Evolutionary conservation across 2,329 filamentous ascomycete genomes (phyloP).

Genomic region (Diaporthe aspalathi): DNA sequence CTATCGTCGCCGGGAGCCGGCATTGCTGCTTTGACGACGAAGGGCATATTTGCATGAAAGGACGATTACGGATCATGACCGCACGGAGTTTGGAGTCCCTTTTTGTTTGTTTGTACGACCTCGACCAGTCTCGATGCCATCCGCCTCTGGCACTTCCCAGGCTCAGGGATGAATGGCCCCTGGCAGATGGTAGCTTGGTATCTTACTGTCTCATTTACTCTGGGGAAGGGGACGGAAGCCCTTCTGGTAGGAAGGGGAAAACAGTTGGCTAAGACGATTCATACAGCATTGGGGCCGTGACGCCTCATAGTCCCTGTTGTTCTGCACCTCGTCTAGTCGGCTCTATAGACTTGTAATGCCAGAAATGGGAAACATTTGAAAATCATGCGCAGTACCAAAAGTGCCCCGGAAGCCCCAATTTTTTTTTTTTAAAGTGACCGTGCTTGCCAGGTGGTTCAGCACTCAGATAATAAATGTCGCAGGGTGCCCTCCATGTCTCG

Average conservation of each 20-base stretch:
- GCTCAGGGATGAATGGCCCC: background rate
- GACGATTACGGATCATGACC: constrained; percentile 38
- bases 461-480: background rate
- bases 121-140: constrained; percentile 17
- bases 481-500: background rate
- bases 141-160: background rate
- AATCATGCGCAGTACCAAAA: background rate
- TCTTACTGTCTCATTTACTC: constrained; percentile 16
- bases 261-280: background rate
- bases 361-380: constrained; percentile 30
- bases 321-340: constrained; percentile 26
- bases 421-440: background rate
- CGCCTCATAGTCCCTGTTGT: background rate
- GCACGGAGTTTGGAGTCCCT: constrained; percentile 36
- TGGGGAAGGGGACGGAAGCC: constrained; percentile 3
- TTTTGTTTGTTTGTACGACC: constrained; percentile 7
- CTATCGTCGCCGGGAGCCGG: constrained; percentile 23
- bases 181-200: constrained; percentile 3
- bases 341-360: constrained; percentile 36
- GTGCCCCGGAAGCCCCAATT: background rate
- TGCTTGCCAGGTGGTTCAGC: too few relatives aligned
- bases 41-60: constrained; percentile 31
- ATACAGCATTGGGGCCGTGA: constrained; percentile 25
- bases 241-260: background rate
- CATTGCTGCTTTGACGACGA: constrained; percentile 4